Conservation (phyloP, 805 yeast genomes). For the Candida sanyiensis region DNA sequence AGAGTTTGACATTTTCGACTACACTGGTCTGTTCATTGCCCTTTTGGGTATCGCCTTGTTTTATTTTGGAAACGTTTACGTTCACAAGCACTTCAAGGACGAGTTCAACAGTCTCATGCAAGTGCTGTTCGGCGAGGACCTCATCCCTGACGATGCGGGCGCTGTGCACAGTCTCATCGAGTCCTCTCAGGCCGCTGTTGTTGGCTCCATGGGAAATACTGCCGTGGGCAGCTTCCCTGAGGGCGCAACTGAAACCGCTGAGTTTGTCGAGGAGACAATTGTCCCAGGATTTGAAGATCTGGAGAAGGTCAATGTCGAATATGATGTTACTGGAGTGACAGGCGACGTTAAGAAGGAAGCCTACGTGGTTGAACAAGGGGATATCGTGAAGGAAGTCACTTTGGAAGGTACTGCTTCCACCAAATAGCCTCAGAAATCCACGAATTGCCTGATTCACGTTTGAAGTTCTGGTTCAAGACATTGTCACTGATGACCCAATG, state of each 20-base stretch:
- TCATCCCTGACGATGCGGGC: background rate
- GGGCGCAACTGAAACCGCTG: background rate
- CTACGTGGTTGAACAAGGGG: constrained; percentile 18
- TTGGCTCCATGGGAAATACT: background rate
- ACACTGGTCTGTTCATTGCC: constrained; percentile 11
- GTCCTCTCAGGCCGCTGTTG: background rate
- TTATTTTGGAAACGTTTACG: constrained; percentile 8
- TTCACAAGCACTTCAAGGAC: constrained; percentile 17
- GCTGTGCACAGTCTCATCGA: background rate
- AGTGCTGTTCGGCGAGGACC: constrained; percentile 13
- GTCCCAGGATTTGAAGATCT: constrained; percentile 1
- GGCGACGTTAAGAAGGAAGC: constrained; percentile 8
- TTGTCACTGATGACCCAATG: too few relatives aligned
- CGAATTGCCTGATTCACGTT: too few relatives aligned
- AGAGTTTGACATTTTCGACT: constrained; percentile 9
- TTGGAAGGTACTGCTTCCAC: too few relatives aligned
- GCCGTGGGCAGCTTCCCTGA: background rate
- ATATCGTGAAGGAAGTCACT: constrained; percentile 18
- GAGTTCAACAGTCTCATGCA: constrained; percentile 11
- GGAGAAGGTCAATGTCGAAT: background rate
- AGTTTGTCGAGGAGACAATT: background rate
- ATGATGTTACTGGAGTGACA: background rate
- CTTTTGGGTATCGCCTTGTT: constrained; percentile 7
- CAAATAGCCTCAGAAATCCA: too few relatives aligned
- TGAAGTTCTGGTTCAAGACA: too few relatives aligned